Evolutionary conservation across 2,329 filamentous ascomycete species (phyloP), one percentile per base, ranked within the genome.

Genomic region (Pleoardoris graminearum): DNA sequence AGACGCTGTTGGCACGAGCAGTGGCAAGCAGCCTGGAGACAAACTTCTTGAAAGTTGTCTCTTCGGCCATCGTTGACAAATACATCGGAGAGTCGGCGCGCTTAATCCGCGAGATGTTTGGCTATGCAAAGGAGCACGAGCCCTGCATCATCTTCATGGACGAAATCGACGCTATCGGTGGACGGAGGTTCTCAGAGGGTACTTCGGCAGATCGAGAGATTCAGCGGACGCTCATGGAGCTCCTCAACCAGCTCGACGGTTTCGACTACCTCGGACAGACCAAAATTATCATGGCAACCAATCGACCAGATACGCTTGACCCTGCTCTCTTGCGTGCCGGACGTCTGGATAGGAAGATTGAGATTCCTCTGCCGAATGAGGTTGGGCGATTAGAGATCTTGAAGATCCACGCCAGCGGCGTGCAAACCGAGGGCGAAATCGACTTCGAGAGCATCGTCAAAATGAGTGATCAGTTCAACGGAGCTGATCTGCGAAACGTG

Each of bases 101-200:
- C 62, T 81, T 99, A 61, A 99, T 99, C 69, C 87, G 94, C 74
- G 94, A 99, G 76, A 99, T 99, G 95, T 99, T 99, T 71, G 95
- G 94, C 53, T 99, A 99, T 71, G 94, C 95, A 68, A 97, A 97
- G 78, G 95, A 99, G 75, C 94, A 99, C 75, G 94, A 99, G 76
- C 94, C 94, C 33, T 99, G 94, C 76, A 99, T 99, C 76, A 99
- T 99, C 78, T 99, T 99, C 84, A 99, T 99, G 94, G 95, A 99
- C 81, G 94, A 99, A 78, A 99, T 99, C 71, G 94, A 99, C 71
- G 94, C 94, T 70, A 99, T 99, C 69, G 94, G 94, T 74, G 95
- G 95, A 58, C 86, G 95, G 67, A 85, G 94, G 67, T 99, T 99
- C 77, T 96, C 91, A 0, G 94, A 99, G 75, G 94, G 95, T 63